Evolutionary conservation across 208 protist species (phyloP).

Genomic region (Sergeia podlipaevii): DNA sequence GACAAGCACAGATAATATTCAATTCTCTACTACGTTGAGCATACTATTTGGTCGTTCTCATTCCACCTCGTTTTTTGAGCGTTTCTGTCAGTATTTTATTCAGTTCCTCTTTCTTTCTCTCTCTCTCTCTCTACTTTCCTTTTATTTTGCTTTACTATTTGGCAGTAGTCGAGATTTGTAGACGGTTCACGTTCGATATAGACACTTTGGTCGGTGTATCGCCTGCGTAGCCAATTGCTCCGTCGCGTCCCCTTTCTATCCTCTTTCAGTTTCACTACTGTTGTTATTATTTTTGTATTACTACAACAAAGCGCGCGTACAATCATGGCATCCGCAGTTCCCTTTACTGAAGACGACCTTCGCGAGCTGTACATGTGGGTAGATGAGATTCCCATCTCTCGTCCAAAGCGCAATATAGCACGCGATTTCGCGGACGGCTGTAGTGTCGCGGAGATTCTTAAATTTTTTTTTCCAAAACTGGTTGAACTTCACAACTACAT

Average conservation of each 20-base stretch:
- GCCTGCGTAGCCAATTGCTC: too few relatives aligned
- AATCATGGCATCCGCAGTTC: conserved; percentile 34
- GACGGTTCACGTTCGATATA: too few relatives aligned
- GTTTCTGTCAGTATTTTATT: too few relatives aligned
- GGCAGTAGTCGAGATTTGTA: too few relatives aligned
- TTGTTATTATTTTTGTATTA: background rate
- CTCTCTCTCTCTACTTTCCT: background rate
- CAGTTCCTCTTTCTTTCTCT: conserved; percentile 6
- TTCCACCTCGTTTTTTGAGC: too few relatives aligned
- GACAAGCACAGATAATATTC: too few relatives aligned
- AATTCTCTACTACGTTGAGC: too few relatives aligned
- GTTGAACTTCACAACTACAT: conserved; percentile 99
- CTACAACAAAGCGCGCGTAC: too few relatives aligned
- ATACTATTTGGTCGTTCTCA: too few relatives aligned
- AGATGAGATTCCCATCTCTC: conserved; percentile 95
- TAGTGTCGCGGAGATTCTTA: conserved; percentile 95
- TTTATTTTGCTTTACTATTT: too few relatives aligned
- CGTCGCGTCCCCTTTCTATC: conserved; percentile 1
- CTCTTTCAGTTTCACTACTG: conserved; percentile 2
- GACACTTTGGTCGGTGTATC: too few relatives aligned
- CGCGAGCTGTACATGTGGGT: conserved; percentile 97
- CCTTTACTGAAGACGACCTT: conserved; percentile 93
- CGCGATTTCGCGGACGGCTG: conserved; percentile 98
- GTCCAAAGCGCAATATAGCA: conserved; percentile 96
- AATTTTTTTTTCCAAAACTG: conserved; percentile 96